Evolutionary conservation across 1,284 basidiomycete genomes (phyloP), one percentile per base, ranked within the genome.

Genomic region (Paramarasmius palmivorus): DNA sequence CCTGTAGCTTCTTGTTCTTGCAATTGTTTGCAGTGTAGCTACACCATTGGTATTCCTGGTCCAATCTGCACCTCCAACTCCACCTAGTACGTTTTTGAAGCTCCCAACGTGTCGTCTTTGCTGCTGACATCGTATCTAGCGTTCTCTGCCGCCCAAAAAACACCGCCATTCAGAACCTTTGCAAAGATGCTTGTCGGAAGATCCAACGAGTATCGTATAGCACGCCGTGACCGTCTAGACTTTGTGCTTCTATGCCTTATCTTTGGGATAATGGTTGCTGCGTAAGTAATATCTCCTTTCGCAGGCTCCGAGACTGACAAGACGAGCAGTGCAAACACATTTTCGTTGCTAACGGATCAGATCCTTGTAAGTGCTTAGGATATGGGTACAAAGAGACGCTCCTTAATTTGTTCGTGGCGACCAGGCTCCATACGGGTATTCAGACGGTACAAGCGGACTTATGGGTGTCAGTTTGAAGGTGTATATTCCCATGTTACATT

Each of bases 381-480:
- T 17, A 12, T 38, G 37, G 14, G 15, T 40, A 12, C 2, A 19
- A 12, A n/a, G n/a, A n/a, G n/a, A n/a, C n/a, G n/a, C n/a, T n/a
- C n/a, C n/a, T n/a, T n/a, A 17, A 53, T 47, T 42, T 23, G 14
- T 38, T n/a, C 38, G 2, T 49, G 15, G n/a, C n/a, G n/a, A n/a
- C n/a, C 62, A 91, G 88, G 70, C 79, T 68, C 90, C 90, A n/a
- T 73, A 76, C 36, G 89, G 89, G 1, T 93, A 92, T 65, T 82
- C 83, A 0, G 73, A 79, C 25, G 75, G 81, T 50, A 75, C 71
- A 14, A 76, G 84, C 22, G 90, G 90, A 6, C 72, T 90, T 29
- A 74, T 92, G 71, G 85, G 88, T 29, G 87, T 59, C 53, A 29
- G 58, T 55, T 4, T 19, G 3, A n/a, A 6, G 22, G 12, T 26